phyloP scores from a whole-genome alignment of 495 filamentous ascomycete species.

The Penicillium dipodomyicola region DNA sequence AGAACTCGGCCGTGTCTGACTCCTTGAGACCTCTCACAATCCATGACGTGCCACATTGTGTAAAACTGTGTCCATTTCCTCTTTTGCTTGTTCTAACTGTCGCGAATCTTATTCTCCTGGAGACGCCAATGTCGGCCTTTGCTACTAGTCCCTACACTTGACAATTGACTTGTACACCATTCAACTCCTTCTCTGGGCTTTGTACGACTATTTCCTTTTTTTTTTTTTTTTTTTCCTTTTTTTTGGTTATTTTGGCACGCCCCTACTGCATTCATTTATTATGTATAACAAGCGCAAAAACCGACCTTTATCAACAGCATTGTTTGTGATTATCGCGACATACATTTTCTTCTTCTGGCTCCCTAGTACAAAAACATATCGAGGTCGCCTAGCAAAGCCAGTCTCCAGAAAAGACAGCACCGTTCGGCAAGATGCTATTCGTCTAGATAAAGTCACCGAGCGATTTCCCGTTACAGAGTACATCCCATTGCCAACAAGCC shows the following conservation, averaged over 20 bases:
- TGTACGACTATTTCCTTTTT: background rate
- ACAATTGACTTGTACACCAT: background rate
- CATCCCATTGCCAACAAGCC: slow-evolving; percentile 47
- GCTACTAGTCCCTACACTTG: background rate
- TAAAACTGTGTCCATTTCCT: slow-evolving; percentile 6
- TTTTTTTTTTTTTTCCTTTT: background rate
- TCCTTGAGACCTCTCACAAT: slow-evolving; percentile 4
- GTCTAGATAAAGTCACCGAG: slow-evolving; percentile 45
- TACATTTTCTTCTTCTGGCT: slow-evolving; percentile 29
- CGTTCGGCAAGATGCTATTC: slow-evolving; percentile 24
- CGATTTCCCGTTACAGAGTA: slow-evolving; percentile 49
- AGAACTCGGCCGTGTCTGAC: background rate
- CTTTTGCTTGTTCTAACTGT: background rate
- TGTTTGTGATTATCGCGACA: slow-evolving; percentile 19
- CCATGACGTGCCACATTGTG: slow-evolving; percentile 3
- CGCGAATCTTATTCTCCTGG: background rate
- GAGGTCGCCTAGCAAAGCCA: slow-evolving; percentile 13
- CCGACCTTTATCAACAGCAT: slow-evolving; percentile 19
- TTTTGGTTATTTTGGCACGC: background rate
- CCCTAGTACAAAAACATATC: slow-evolving; percentile 26
- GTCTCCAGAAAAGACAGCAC: slow-evolving; percentile 12
- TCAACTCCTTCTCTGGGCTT: background rate
- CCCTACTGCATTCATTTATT: slow-evolving; percentile 22
- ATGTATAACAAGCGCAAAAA: slow-evolving; percentile 32
- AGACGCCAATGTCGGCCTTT: background rate